phyloP scores from a whole-genome alignment of 2,329 filamentous ascomycete genomes.

The Pseudocercospora vitis region DNA sequence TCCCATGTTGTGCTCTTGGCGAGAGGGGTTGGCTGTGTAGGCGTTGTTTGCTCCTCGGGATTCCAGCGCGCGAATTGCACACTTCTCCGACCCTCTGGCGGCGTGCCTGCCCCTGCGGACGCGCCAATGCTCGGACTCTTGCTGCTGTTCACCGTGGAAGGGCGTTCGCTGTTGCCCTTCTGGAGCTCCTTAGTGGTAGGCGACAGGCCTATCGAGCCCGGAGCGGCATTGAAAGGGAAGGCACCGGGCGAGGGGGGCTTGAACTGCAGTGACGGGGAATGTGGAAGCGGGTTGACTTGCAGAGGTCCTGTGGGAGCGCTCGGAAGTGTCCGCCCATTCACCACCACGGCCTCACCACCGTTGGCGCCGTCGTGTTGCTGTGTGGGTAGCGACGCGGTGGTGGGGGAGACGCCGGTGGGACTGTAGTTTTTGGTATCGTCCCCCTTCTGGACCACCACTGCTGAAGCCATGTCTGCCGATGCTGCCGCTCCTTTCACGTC shows the following conservation, averaged over 20 bases:
- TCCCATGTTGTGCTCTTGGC: conserved; percentile 32
- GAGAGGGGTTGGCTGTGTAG: conserved; percentile 20
- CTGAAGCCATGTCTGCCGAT: not conserved
- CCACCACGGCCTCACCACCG: conserved; percentile 3
- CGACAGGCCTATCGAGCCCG: conserved; percentile 25
- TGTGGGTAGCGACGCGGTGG: not conserved
- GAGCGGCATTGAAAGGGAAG: conserved; percentile 26
- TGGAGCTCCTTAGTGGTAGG: conserved; percentile 24
- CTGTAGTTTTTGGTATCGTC: not conserved
- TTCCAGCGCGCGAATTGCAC: conserved; percentile 34
- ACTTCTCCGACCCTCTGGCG: conserved; percentile 30
- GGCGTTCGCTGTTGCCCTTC: conserved; percentile 9
- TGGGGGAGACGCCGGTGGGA: not conserved
- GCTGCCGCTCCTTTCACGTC: not conserved
- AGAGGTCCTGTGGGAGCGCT: conserved; percentile 14
- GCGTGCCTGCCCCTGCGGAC: conserved; percentile 20
- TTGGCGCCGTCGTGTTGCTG: too few species aligned
- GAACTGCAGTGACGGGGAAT: conserved; percentile 15
- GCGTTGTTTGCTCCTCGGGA: conserved; percentile 10
- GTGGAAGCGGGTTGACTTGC: conserved; percentile 4
- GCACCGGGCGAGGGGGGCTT: conserved; percentile 21
- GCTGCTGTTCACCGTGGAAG: not conserved
- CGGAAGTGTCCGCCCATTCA: conserved; percentile 16
- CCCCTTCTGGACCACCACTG: not conserved
- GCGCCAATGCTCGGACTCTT: conserved; percentile 18